A percentile compares a stretch with the other conserved stretches of the same genome.
Evolutionary conservation across 257 asterid genomes (phyloP).

Genomic region (Cinchona pubescens): DNA sequence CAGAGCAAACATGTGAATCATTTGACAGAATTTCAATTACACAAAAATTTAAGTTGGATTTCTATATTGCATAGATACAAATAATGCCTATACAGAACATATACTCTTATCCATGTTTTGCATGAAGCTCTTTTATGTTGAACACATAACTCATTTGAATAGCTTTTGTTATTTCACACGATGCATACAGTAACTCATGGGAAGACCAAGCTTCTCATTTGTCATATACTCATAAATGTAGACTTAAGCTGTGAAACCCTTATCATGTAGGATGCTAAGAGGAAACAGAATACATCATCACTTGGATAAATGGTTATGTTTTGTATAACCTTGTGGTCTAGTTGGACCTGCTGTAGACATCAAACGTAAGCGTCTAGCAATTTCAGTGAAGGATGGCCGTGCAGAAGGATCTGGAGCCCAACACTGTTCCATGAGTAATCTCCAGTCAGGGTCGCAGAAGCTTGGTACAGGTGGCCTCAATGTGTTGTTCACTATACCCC

Average conservation of each 20-base stretch:
- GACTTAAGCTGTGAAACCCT: not conserved
- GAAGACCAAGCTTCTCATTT: not conserved
- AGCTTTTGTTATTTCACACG: slow-evolving; percentile 18
- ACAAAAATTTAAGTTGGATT: not conserved
- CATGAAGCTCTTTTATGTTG: not conserved
- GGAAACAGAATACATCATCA: slow-evolving; percentile 22
- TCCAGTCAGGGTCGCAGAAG: slow-evolving; percentile 77
- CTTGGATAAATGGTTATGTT: slow-evolving; percentile 45
- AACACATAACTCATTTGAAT: not conserved
- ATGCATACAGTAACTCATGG: not conserved
- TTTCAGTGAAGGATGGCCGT: slow-evolving; percentile 82
- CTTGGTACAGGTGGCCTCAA: slow-evolving; percentile 77
- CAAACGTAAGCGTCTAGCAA: slow-evolving; percentile 67
- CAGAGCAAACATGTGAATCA: not conserved
- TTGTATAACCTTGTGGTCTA: slow-evolving; percentile 37
- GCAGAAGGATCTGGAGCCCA: slow-evolving; percentile 89
- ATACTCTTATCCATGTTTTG: not conserved
- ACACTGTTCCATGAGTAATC: slow-evolving; percentile 84
- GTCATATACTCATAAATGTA: not conserved
- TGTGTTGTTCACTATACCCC: slow-evolving; percentile 87
- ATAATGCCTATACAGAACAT: slow-evolving; percentile 26
- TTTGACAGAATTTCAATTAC: not conserved
- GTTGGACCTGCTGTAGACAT: slow-evolving; percentile 56
- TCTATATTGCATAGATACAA: slow-evolving; percentile 11
- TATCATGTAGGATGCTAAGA: not conserved